Evolutionary conservation across 306 rosid genomes (phyloP).

Genomic region (Trifolium pratense): DNA sequence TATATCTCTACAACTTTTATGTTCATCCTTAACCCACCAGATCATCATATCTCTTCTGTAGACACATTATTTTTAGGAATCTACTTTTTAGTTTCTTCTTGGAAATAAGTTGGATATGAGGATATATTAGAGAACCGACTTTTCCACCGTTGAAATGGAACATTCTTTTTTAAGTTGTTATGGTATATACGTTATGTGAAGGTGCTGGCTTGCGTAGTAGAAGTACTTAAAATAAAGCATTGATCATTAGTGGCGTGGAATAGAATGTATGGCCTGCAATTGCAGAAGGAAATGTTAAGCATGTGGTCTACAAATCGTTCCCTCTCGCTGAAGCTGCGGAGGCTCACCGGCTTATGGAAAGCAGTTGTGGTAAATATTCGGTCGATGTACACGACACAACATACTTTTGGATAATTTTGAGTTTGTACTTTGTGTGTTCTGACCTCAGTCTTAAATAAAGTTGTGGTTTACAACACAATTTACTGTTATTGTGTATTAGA

Average conservation of each 20-base stretch:
- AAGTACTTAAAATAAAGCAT: slow-evolving; percentile 69
- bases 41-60: too few species aligned
- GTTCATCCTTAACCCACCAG: too few species aligned
- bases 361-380: slow-evolving; percentile 37
- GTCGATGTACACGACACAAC: background rate
- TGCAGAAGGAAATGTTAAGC: slow-evolving; percentile 74
- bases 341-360: slow-evolving; percentile 78
- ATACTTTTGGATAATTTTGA: slow-evolving; percentile 16
- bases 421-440: slow-evolving; percentile 16
- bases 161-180: too few species aligned
- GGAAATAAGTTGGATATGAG: too few species aligned
- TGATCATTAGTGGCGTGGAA: slow-evolving; percentile 76
- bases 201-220: slow-evolving; percentile 77
- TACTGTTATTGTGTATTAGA: background rate
- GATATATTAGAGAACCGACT: too few species aligned
- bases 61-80: too few species aligned
- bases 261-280: slow-evolving; percentile 95
- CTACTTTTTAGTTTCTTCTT: too few species aligned
- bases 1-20: too few species aligned
- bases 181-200: too few species aligned
- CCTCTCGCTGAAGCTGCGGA: slow-evolving; percentile 74
- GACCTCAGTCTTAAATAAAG: slow-evolving; percentile 9
- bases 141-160: too few species aligned
- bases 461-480: slow-evolving; percentile 2
- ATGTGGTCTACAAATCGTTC: slow-evolving; percentile 62